These are phyloP conservation scores for Glycine soja DNA, from an alignment of 306 rosid genomes.

Conservation along the genomic window DNA sequence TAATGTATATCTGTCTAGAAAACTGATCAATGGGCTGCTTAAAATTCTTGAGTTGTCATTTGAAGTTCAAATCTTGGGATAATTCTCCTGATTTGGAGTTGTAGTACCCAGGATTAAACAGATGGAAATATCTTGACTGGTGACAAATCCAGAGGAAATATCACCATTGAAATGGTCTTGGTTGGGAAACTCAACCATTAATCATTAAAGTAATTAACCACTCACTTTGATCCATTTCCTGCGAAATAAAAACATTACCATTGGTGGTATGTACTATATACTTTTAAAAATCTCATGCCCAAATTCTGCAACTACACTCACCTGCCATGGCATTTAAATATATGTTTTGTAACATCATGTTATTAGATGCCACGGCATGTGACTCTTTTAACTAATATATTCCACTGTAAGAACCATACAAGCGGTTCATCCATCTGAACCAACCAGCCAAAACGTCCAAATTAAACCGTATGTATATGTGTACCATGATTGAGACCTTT, in stretches of 20 bases:
- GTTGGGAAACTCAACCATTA: too few relatives aligned
- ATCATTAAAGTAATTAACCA: too few relatives aligned
- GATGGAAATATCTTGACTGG: too few relatives aligned
- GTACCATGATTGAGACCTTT: constrained; percentile 19
- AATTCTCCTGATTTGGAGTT: constrained; percentile 2
- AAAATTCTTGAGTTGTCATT: not conserved
- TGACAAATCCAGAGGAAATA: too few relatives aligned
- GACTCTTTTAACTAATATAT: not conserved
- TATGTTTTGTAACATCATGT: not conserved
- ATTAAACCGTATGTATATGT: not conserved
- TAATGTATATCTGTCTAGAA: not conserved
- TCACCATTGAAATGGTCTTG: too few relatives aligned
- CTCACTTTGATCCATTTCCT: too few relatives aligned
- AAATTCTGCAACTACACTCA: too few relatives aligned
- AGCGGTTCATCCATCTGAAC: constrained; percentile 15
- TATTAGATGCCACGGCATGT: not conserved
- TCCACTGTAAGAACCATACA: not conserved
- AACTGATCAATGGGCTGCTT: not conserved
- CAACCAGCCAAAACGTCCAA: not conserved
- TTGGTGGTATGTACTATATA: too few relatives aligned
- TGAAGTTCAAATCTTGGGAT: constrained; percentile 27
- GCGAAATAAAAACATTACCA: too few relatives aligned
- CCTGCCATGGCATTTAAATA: not conserved
- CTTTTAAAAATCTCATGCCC: too few relatives aligned
- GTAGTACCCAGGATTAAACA: constrained; percentile 2